Percentiles rank a stretch among this genome's conserved stretches.
phyloP scores from a whole-genome alignment of 2,329 filamentous ascomycete species.

The Paecilomyces dactylethromorphus region DNA sequence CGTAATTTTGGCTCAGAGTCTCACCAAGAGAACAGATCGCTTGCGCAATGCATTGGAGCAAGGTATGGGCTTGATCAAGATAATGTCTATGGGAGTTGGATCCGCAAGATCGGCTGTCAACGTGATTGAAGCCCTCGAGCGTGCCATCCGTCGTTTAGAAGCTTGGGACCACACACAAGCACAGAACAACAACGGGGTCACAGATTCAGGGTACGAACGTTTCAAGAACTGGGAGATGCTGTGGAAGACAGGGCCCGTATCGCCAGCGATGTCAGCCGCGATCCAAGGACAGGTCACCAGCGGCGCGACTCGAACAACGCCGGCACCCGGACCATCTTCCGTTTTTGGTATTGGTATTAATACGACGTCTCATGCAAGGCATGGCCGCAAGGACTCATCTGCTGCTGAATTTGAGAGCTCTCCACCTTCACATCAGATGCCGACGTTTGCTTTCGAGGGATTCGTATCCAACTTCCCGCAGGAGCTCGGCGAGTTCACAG shows the following conservation, averaged over 20 bases:
- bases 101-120: constrained; percentile 48
- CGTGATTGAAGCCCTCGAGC: constrained; percentile 48
- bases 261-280: constrained; percentile 19
- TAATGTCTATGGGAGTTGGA: constrained; percentile 48
- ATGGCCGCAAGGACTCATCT: constrained; percentile 13
- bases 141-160: constrained; percentile 42
- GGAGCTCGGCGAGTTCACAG: constrained; percentile 33
- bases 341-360: not conserved
- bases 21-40: constrained; percentile 34
- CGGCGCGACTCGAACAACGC: not conserved
- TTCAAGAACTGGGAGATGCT: constrained; percentile 49
- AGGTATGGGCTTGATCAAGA: constrained; percentile 46
- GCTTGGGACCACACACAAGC: constrained; percentile 32
- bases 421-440: constrained; percentile 21
- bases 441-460: constrained; percentile 31
- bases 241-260: constrained; percentile 37
- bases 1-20: constrained; percentile 37
- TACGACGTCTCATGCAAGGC: constrained; percentile 10
- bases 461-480: constrained; percentile 36
- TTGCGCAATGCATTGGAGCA: constrained; percentile 43
- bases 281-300: constrained; percentile 13
- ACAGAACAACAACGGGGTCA: constrained; percentile 21
- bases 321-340: not conserved
- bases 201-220: constrained; percentile 46
- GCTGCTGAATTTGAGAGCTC: constrained; percentile 22